Base-by-base conservation (phyloP, 257 asterid species). In the Capsicum pubescens region DNA sequence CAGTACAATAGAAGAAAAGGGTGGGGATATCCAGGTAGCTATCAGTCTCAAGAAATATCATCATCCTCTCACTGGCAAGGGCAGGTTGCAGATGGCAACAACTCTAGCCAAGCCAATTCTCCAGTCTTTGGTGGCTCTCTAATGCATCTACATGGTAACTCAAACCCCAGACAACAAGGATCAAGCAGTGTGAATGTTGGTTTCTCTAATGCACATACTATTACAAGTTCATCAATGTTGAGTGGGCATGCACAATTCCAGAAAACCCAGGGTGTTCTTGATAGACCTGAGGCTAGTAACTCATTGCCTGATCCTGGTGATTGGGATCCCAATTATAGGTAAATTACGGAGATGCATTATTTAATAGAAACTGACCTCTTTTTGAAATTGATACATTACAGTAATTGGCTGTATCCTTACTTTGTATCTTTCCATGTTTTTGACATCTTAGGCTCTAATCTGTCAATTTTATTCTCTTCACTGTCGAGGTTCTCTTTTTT, bases 241-340 rank as follows among this genome's bases (percentile, higher is more conserved):
- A 77, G 92, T 66, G 63, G 84, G 46, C 87, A 81, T 67, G 68
- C 84, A 71, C 93, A 88, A 48, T 48, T 60, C 42, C 82, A 79
- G 69, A 87, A 90, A 92, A 86, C 90, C 70, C 94, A 88, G 88
- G 89, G 87, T 87, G 91, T 90, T 79, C 83, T 83, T 42, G 98
- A 92, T 82, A 91, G 89, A 88, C 87, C 90, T 68, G 98, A 95
- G 89, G 87, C 92, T 68, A 89, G 94, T 87, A 93, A 85, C 90
- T 82, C 90, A 26, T 91, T 95, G 88, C 99, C 98, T 78, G 98
- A 97, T 91, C 99, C 99, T 59, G 99, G 95, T 83, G 99, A 97
- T 83, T 97, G 98, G 99, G 99, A 97, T 88, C 99, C 99, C 91
- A 93, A 97, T 91, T 97, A 97, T 90, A 97, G 99, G 99, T 95